phyloP scores from a whole-genome alignment of 179 eudicot species.

The Sideroxylon spinosum region DNA sequence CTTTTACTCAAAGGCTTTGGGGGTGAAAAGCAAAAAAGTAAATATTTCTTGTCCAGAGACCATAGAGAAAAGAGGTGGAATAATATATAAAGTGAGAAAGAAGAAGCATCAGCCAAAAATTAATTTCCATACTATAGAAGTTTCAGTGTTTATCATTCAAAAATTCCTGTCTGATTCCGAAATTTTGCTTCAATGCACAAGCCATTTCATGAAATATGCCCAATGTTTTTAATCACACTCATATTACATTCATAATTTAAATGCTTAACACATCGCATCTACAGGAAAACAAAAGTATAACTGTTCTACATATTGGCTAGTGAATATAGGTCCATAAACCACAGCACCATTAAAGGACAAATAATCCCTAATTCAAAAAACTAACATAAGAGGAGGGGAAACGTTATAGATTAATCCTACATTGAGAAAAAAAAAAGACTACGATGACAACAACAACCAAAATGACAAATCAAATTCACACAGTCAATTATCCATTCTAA shows the following conservation, averaged over 20 bases:
- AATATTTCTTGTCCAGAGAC: not conserved
- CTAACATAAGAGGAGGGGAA: not conserved
- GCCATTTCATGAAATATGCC: not conserved
- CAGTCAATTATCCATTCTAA: not conserved
- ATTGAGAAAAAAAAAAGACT: too few species aligned
- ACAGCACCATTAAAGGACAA: not conserved
- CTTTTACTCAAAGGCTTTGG: not conserved
- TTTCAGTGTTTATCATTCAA: not conserved
- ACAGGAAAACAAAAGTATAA: conserved; percentile 8
- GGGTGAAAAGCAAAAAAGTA: not conserved
- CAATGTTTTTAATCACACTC: not conserved
- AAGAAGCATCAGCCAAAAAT: not conserved
- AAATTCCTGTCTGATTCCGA: not conserved
- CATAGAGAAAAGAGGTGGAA: not conserved
- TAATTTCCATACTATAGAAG: not conserved
- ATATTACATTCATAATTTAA: not conserved
- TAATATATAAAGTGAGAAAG: not conserved
- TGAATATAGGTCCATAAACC: not conserved
- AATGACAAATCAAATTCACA: not conserved
- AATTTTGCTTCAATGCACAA: not conserved
- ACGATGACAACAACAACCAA: not conserved
- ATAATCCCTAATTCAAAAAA: not conserved
- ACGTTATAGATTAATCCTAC: not conserved
- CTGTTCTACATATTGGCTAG: not conserved
- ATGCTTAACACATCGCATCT: not conserved